These are phyloP conservation scores for Sutorius eximius DNA, from an alignment of 1,284 basidiomycete genomes.

Conservation along the genomic window DNA sequence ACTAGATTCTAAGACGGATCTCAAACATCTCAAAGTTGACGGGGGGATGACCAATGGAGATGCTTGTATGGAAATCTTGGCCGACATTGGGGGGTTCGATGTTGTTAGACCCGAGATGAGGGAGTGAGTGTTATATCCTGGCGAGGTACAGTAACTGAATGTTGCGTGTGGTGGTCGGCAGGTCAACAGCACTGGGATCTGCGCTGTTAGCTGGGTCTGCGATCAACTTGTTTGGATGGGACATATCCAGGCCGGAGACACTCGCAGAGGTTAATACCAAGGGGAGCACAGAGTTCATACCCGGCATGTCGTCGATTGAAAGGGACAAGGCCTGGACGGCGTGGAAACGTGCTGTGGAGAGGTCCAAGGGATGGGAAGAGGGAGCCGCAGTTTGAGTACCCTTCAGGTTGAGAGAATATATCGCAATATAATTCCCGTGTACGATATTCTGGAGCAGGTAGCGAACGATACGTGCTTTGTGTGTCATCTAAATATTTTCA, in stretches of 20 bases:
- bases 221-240: constrained; percentile 92
- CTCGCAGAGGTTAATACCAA: constrained; percentile 88
- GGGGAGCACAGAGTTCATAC: constrained; percentile 73
- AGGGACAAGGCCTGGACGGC: constrained; percentile 66
- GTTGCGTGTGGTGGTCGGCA: constrained; percentile 32
- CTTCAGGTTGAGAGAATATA: not conserved
- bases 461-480: not conserved
- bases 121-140: constrained; percentile 62
- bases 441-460: not conserved
- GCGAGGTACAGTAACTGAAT: constrained; percentile 1
- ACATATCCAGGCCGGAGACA: constrained; percentile 82
- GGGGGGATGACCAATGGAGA: constrained; percentile 94
- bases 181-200: constrained; percentile 94
- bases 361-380: constrained; percentile 78
- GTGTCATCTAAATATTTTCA: constrained; percentile 67
- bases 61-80: constrained; percentile 88
- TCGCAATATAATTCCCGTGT: not conserved
- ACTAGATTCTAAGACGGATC: constrained; percentile 71
- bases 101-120: constrained; percentile 95
- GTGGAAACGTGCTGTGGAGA: constrained; percentile 85
- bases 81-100: constrained; percentile 90
- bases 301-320: constrained; percentile 53
- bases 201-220: constrained; percentile 94
- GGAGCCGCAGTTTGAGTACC: constrained; percentile 44
- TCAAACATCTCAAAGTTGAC: constrained; percentile 88